Evolutionary conservation across 2,329 filamentous ascomycete genomes (phyloP).

Genomic region (Fusarium bulbicola): DNA sequence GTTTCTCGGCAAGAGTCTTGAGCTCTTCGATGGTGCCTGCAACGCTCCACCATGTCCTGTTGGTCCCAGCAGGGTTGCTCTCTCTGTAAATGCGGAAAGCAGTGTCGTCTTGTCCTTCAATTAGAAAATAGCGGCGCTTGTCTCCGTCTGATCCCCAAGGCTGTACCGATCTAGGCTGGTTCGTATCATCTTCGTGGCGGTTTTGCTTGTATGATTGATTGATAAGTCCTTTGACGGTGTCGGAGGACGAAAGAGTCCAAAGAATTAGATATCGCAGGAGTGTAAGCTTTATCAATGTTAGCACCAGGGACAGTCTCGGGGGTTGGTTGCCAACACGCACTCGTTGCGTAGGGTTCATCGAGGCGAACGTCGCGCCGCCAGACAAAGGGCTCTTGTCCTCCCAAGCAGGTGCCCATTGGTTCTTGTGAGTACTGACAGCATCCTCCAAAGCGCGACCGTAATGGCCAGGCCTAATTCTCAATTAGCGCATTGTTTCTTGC

Average conservation of each 20-base stretch:
- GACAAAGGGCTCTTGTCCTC: slow-evolving; percentile 82
- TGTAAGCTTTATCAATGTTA: slow-evolving; percentile 67
- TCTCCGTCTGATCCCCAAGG: slow-evolving; percentile 91
- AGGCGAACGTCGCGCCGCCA: slow-evolving; percentile 81
- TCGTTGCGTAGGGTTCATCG: slow-evolving; percentile 82
- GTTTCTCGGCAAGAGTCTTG: slow-evolving; percentile 76
- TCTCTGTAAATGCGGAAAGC: slow-evolving; percentile 94
- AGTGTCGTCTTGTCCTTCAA: slow-evolving; percentile 95
- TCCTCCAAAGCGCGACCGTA: slow-evolving; percentile 95
- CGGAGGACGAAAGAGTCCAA: slow-evolving; percentile 91
- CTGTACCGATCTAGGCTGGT: slow-evolving; percentile 89
- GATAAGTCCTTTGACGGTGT: slow-evolving; percentile 81
- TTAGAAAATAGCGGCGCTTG: slow-evolving; percentile 90
- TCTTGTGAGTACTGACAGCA: slow-evolving; percentile 83
- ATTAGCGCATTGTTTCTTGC: slow-evolving; percentile 19
- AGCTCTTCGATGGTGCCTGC: slow-evolving; percentile 92
- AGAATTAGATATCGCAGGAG: slow-evolving; percentile 84
- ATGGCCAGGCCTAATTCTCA: slow-evolving; percentile 78
- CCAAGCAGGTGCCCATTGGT: slow-evolving; percentile 90
- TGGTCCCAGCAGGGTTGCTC: slow-evolving; percentile 81
- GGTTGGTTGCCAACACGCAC: slow-evolving; percentile 59
- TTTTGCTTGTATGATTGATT: slow-evolving; percentile 89
- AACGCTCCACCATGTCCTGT: slow-evolving; percentile 89
- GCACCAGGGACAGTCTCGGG: not conserved
- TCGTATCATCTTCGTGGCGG: slow-evolving; percentile 80